These are phyloP conservation scores for Fusarium denticulatum DNA, from an alignment of 2,329 filamentous ascomycete genomes.

Conservation along the genomic window DNA sequence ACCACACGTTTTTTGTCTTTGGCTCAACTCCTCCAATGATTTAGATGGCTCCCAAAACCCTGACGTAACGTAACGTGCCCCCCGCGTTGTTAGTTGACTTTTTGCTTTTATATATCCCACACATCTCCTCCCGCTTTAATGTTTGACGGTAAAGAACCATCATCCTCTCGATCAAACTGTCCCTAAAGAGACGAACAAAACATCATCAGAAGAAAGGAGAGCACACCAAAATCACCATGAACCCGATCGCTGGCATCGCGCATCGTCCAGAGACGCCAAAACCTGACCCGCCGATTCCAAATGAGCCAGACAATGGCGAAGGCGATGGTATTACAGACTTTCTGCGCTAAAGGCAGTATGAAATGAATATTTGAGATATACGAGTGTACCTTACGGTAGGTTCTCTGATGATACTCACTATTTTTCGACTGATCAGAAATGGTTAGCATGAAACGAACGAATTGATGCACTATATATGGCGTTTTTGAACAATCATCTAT, in stretches of 20 bases:
- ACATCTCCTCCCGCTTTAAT: neutral
- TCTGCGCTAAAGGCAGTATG: conserved; percentile 1
- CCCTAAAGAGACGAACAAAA: neutral
- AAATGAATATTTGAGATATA: neutral
- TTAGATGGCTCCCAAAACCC: conserved; percentile 15
- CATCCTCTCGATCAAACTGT: neutral
- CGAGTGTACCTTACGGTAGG: conserved; percentile 16
- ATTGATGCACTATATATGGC: conserved; percentile 10
- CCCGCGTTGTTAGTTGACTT: conserved; percentile 26
- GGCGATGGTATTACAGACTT: conserved; percentile 48
- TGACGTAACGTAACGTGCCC: conserved; percentile 29
- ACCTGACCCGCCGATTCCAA: conserved; percentile 44
- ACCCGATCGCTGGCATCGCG: conserved; percentile 5
- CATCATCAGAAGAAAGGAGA: neutral
- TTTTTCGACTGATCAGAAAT: conserved; percentile 27
- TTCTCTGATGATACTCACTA: neutral
- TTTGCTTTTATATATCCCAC: conserved; percentile 22
- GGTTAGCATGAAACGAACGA: conserved; percentile 18
- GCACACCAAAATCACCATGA: conserved; percentile 10
- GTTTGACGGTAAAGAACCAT: neutral
- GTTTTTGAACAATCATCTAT: conserved; percentile 4
- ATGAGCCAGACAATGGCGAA: conserved; percentile 45
- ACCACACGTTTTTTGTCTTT: conserved; percentile 16
- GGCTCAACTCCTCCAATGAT: conserved; percentile 18
- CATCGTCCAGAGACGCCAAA: conserved; percentile 48